These are phyloP conservation scores for Suillus americanus DNA, from an alignment of 768 basidiomycete species.

Conservation along the genomic window DNA sequence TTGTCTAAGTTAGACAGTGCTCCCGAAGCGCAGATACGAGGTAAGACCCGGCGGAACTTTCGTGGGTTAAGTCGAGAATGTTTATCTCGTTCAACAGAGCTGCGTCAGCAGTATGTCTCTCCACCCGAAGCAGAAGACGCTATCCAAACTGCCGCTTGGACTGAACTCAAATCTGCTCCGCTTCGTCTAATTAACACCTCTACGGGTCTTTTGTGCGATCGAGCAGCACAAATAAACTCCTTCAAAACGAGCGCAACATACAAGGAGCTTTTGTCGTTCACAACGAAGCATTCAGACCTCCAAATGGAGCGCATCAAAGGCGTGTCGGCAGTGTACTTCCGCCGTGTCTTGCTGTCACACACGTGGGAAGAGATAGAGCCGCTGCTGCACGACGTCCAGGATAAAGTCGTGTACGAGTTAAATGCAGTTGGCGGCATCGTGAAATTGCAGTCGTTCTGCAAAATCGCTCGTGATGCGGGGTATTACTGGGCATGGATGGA, in stretches of 20 bases:
- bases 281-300: not conserved
- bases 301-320: not conserved
- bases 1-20: not conserved
- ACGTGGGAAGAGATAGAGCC: not conserved
- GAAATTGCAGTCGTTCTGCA: not conserved
- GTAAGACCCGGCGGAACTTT: not conserved
- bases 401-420: not conserved
- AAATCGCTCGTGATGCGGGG: not conserved
- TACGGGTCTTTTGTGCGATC: not conserved
- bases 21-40: not conserved
- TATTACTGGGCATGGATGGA: not conserved
- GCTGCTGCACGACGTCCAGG: not conserved
- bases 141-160: not conserved
- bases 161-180: not conserved
- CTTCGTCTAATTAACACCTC: not conserved
- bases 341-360: not conserved
- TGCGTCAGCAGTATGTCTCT: not conserved
- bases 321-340: not conserved
- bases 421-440: not conserved
- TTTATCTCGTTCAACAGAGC: not conserved
- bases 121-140: not conserved
- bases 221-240: not conserved
- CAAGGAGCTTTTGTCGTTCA: not conserved
- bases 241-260: not conserved
- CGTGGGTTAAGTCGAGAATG: not conserved